Conservation (phyloP, 768 basidiomycete genomes). For the Boletus sp. region DNA sequence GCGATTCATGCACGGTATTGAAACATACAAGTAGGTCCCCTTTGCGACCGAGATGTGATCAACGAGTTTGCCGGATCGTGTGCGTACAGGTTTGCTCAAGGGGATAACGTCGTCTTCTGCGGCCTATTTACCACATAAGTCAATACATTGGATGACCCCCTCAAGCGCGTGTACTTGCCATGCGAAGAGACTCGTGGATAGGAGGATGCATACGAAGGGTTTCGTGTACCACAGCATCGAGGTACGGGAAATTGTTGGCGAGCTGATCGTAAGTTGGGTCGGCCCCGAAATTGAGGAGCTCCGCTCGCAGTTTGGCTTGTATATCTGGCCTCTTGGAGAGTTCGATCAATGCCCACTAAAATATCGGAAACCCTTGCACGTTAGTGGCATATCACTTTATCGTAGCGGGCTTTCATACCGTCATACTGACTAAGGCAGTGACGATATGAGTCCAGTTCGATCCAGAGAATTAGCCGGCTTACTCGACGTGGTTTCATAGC, state of each 20-base stretch:
- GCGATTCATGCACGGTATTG: constrained; percentile 46
- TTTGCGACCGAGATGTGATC: constrained; percentile 43
- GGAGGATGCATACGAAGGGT: constrained; percentile 44
- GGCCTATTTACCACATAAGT: constrained; percentile 34
- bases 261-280: constrained; percentile 59
- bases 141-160: neutral
- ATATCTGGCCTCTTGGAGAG: constrained; percentile 42
- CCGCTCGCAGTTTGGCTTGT: constrained; percentile 48
- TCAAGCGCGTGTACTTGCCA: neutral
- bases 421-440: constrained; percentile 7
- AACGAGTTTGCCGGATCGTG: constrained; percentile 38
- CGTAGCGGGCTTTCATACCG: neutral
- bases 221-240: constrained; percentile 51
- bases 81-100: constrained; percentile 47
- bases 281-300: constrained; percentile 40
- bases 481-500: constrained; percentile 42
- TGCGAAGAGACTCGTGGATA: constrained; percentile 22
- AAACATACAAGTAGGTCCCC: constrained; percentile 43
- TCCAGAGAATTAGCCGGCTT: neutral
- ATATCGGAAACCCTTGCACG: neutral
- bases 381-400: neutral
- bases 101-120: constrained; percentile 57
- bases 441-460: neutral
- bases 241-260: constrained; percentile 47
- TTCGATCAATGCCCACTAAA: constrained; percentile 54